These are phyloP conservation scores for Rhizopogon salebrosus DNA, from an alignment of 768 basidiomycete species.

Conservation along the genomic window DNA sequence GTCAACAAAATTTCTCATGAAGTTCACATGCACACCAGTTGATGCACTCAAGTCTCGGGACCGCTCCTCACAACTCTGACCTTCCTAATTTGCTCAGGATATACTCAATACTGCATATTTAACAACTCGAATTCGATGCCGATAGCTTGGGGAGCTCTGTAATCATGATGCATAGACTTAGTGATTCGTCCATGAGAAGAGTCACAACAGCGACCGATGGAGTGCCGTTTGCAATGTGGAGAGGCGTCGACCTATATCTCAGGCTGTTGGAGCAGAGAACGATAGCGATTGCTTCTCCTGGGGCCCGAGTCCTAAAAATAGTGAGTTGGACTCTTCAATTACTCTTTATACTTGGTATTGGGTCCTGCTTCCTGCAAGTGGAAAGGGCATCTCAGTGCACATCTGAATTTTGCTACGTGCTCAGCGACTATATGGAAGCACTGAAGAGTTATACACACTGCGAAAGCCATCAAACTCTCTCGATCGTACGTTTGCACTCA, in stretches of 20 bases:
- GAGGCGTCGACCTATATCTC: not conserved
- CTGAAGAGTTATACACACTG: no score
- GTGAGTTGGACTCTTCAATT: not conserved
- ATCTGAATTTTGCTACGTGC: no score
- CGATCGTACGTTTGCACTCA: no score
- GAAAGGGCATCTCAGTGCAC: not conserved
- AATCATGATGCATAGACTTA: not conserved
- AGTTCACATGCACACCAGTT: no score
- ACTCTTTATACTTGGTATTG: not conserved
- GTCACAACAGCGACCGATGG: not conserved
- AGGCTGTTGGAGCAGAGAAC: not conserved
- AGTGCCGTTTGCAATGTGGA: not conserved
- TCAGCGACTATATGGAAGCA: no score
- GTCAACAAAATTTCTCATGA: not conserved
- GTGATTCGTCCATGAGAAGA: not conserved
- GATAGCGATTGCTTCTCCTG: not conserved
- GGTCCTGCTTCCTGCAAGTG: not conserved
- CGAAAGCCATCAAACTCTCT: no score
- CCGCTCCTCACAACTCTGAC: not conserved
- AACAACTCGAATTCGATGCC: no score
- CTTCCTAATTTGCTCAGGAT: not conserved
- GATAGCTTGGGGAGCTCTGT: not conserved
- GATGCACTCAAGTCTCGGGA: no score
- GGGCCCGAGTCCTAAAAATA: not conserved
- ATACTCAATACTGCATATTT: no score